Evolutionary conservation across 495 filamentous ascomycete species (phyloP), one percentile per base, ranked within the genome.

Genomic region (Clavariopsis aquatica): DNA sequence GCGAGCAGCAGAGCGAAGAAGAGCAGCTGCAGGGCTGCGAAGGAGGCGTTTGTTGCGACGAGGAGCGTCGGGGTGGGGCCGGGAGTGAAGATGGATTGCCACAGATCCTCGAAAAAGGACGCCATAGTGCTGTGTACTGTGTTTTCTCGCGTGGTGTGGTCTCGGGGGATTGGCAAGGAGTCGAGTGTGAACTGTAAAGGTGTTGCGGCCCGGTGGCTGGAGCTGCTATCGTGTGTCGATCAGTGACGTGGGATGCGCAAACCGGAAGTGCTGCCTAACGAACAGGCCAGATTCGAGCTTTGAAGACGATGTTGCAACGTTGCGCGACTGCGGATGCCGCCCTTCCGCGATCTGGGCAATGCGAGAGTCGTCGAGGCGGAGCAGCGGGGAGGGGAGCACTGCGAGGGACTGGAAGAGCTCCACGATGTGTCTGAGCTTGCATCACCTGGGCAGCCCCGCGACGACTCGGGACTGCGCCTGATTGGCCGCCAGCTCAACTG

Each of bases 81-180:
- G 0, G 93, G 89, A 0, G 88, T 91, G 80, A 97, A 96, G 81
- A 98, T 84, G 71, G 92, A 96, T 69, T 84, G 82, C 88, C 91
- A 95, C 60, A 98, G 87, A 57, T 91, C 84, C 60, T 83, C 80
- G 59, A 96, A 62, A 75, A 98, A 98, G 68, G 84, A 80, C 19
- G 87, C 83, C 93, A 98, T 97, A 17, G 5, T 15, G 41, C 31
- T 19, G 45, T 20, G 36, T 55, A 57, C 23, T 3, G 23, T 36
- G 26, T 47, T 19, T 31, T 52, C 23, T 64, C 8, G 36, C 34
- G 55, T 19, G 13, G 52, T 57, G 59, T 43, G 36, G 23, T 56
- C 26, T 17, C 8, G 15, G 4, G 38, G 38, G 15, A 9, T 43
- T 43, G 38, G 38, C 31, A 34, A 34, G 31, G 31, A 5, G 12